These are phyloP conservation scores for Penicillium polonicum DNA, from an alignment of 2,329 filamentous ascomycete species.

Conservation along the genomic window DNA sequence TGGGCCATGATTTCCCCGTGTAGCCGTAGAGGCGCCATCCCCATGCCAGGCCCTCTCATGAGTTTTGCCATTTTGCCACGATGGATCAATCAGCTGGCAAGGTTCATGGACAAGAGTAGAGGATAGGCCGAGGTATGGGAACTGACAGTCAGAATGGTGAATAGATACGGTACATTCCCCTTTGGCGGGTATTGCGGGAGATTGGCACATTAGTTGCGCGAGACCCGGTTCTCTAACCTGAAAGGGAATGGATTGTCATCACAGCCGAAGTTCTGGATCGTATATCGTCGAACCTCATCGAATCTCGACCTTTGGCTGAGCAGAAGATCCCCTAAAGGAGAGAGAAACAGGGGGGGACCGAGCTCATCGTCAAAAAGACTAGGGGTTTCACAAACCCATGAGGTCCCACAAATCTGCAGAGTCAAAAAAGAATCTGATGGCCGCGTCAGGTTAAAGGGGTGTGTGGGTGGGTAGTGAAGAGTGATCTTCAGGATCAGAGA, in stretches of 20 bases:
- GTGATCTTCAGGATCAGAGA: slow-evolving; percentile 6
- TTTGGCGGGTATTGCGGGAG: background rate
- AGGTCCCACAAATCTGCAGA: slow-evolving; percentile 10
- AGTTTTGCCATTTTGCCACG: slow-evolving; percentile 15
- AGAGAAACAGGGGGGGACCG: background rate
- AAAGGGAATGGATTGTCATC: background rate
- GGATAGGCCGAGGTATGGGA: slow-evolving; percentile 1
- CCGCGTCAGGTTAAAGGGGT: background rate
- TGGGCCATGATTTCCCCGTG: slow-evolving; percentile 10
- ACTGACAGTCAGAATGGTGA: background rate
- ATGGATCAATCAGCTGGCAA: slow-evolving; percentile 20
- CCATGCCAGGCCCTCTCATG: slow-evolving; percentile 9
- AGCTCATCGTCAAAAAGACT: slow-evolving; percentile 6
- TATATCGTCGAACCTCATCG: background rate
- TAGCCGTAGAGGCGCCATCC: slow-evolving; percentile 8
- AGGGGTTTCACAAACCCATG: slow-evolving; percentile 11
- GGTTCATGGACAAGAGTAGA: background rate
- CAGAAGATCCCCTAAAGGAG: background rate
- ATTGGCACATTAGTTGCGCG: background rate
- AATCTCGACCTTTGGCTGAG: background rate
- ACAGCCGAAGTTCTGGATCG: slow-evolving; percentile 1
- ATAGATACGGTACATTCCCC: background rate
- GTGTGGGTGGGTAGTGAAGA: background rate
- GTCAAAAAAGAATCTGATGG: slow-evolving; percentile 6
- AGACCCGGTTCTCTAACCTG: background rate